Conservation (phyloP, 305 asterid genomes). For the Solanum aculeatissimum region DNA sequence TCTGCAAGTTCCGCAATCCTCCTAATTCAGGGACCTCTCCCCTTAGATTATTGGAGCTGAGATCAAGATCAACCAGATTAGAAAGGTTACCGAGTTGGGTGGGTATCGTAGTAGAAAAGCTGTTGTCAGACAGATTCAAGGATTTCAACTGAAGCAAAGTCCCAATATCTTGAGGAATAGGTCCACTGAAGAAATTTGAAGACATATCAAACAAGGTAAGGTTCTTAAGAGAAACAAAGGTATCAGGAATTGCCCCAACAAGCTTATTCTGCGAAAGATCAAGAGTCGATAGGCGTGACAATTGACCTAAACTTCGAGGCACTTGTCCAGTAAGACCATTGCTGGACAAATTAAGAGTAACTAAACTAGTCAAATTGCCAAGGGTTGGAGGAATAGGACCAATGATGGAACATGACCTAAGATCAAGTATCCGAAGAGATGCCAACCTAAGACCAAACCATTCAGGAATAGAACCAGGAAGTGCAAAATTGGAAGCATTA, state of each 20-base stretch:
- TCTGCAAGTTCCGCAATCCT: constrained; percentile 41
- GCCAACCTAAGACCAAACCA: constrained; percentile 58
- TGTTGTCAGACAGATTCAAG: constrained; percentile 71
- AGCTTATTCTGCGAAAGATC: constrained; percentile 61
- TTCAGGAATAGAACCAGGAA: constrained; percentile 59
- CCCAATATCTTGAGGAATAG: constrained; percentile 53
- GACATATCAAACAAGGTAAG: constrained; percentile 59
- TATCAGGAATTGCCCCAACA: constrained; percentile 37
- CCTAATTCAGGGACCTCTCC: constrained; percentile 55
- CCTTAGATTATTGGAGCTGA: constrained; percentile 53
- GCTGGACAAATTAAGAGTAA: constrained; percentile 36
- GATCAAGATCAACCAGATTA: constrained; percentile 62
- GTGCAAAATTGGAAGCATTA: constrained; percentile 62
- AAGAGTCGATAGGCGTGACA: constrained; percentile 43
- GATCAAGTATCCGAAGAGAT: constrained; percentile 61
- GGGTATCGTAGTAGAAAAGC: constrained; percentile 61
- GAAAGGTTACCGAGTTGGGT: constrained; percentile 60
- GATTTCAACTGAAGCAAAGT: constrained; percentile 35
- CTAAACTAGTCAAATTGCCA: constrained; percentile 57
- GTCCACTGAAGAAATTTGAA: constrained; percentile 51
- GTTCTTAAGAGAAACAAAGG: constrained; percentile 25
- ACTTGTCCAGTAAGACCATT: constrained; percentile 47
- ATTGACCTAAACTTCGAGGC: constrained; percentile 52
- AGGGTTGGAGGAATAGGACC: constrained; percentile 48
- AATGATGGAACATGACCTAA: constrained; percentile 43